Conservation (phyloP, 2,329 filamentous ascomycete species). For the Talaromyces sp. region DNA sequence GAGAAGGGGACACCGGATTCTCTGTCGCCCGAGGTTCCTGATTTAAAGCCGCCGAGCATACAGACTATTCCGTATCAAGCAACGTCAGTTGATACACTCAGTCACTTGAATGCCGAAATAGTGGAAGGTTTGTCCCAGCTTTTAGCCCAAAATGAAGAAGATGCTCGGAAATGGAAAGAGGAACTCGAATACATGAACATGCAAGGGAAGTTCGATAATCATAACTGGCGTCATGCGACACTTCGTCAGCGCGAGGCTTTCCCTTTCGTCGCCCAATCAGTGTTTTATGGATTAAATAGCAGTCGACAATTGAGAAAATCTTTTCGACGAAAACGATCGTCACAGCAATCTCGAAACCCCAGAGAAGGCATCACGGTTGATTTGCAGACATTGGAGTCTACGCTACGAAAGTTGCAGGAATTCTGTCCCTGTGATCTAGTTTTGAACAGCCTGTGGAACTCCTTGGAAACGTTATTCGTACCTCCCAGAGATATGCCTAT, state of each 20-base stretch:
- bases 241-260: slow-evolving; percentile 35
- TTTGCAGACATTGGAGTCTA: slow-evolving; percentile 30
- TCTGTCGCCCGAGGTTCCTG: slow-evolving; percentile 23
- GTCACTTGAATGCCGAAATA: slow-evolving; percentile 37
- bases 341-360: slow-evolving; percentile 9
- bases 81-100: slow-evolving; percentile 31
- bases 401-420: slow-evolving; percentile 34
- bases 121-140: slow-evolving; percentile 36
- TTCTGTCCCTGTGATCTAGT: slow-evolving; percentile 41
- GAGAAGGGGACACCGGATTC: slow-evolving; percentile 19
- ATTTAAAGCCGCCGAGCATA: slow-evolving; percentile 19
- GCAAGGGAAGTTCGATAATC: slow-evolving; percentile 35
- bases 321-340: slow-evolving; percentile 30
- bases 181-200: slow-evolving; percentile 37
- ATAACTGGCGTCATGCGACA: slow-evolving; percentile 39
- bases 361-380: slow-evolving; percentile 25
- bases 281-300: slow-evolving; percentile 43
- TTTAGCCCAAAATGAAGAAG: slow-evolving; percentile 35
- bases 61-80: slow-evolving; percentile 18
- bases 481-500: slow-evolving; percentile 35
- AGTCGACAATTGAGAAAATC: slow-evolving; percentile 40
- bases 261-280: slow-evolving; percentile 43
- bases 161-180: slow-evolving; percentile 37
- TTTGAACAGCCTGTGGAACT: slow-evolving; percentile 42
- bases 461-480: slow-evolving; percentile 39